Evolutionary conservation across 208 protist species (phyloP), one percentile per base, ranked within the genome.

Genomic region (Crithidia fasciculata): DNA sequence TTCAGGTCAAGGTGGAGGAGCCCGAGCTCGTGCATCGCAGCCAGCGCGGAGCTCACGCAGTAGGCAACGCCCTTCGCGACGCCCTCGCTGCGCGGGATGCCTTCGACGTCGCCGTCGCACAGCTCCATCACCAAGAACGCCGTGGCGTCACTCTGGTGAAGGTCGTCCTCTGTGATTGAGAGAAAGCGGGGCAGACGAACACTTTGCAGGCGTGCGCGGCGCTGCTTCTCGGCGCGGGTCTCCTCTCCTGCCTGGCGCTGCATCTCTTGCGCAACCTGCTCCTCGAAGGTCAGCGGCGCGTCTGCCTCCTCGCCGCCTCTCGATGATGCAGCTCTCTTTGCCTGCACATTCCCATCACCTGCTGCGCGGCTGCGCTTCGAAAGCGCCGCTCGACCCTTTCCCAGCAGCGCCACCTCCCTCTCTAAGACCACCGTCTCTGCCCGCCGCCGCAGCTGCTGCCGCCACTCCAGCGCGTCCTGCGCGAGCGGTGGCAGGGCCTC

Each of bases 81-180:
- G 5, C 74, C 77, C 39, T 88, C 83, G 52, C 78, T 84, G 64
- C 80, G 85, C 9, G 80, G 68, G 53, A 94, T 84, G 50, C 65
- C 76, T 70, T 93, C 92, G n/a, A 96, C 56, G 55, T 96, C 92
- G 39, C 92, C 92, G 75, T 93, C 89, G 78, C 92, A 96, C 28
- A 93, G 72, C 80, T 96, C 89, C 61, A 82, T 89, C 60, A 96
- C 89, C 5, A 96, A 80, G 67, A 93, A 93, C 0, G 82, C 66
- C 0, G 92, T 96, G 7, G 82, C 87, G 70, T 95, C 89, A 63
- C 86, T 83, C 54, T 82, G 61, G 58, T 76, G 69, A 12, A 89
- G 79, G 40, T 96, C 89, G 61, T 95, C 85, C 50, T 86, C 72
- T 4, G 79, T 85, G 66, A 96, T 94, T 36, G 92, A 89, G 6